A percentile compares a stretch with the other conserved stretches of the same genome.
phyloP scores from a whole-genome alignment of 2,329 filamentous ascomycete genomes.

The Diaporthe humulicola region DNA sequence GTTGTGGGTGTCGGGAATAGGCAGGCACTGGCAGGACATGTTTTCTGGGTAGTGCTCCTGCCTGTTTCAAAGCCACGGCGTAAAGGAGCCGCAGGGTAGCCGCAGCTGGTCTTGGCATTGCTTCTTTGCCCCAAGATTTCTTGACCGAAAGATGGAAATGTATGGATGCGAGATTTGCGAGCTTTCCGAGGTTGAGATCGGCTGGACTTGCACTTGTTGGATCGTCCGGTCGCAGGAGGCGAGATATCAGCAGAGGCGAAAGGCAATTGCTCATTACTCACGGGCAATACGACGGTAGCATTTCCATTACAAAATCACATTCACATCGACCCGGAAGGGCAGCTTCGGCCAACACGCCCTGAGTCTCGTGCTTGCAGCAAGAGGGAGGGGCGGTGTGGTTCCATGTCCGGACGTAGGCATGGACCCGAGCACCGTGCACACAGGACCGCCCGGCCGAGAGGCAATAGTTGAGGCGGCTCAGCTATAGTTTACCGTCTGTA shows the following conservation, averaged over 20 bases:
- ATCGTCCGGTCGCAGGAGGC: neutral
- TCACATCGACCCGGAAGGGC: neutral
- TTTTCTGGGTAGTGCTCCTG: neutral
- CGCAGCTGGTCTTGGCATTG: conserved; percentile 27
- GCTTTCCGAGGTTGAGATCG: conserved; percentile 11
- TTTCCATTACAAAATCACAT: conserved; percentile 22
- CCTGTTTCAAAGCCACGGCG: conserved; percentile 2
- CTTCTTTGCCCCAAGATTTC: conserved; percentile 13
- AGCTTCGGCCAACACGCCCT: conserved; percentile 12
- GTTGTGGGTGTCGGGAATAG: neutral
- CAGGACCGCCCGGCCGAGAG: conserved; percentile 20
- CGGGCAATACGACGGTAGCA: conserved; percentile 18
- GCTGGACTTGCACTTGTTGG: conserved; percentile 11
- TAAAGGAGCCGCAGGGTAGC: conserved; percentile 20
- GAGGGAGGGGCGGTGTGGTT: conserved; percentile 19
- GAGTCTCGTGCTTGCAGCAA: conserved; percentile 26
- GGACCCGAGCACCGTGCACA: conserved; percentile 17
- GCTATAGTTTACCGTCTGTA: neutral
- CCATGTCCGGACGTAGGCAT: conserved; percentile 3
- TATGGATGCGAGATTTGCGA: conserved; percentile 20
- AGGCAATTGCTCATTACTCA: conserved; percentile 28
- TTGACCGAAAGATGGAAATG: neutral
- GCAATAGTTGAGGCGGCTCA: neutral
- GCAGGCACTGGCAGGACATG: neutral
- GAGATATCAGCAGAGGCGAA: conserved; percentile 5